Conservation (phyloP, 805 yeast species). For the Myxozyma neotropica region DNA sequence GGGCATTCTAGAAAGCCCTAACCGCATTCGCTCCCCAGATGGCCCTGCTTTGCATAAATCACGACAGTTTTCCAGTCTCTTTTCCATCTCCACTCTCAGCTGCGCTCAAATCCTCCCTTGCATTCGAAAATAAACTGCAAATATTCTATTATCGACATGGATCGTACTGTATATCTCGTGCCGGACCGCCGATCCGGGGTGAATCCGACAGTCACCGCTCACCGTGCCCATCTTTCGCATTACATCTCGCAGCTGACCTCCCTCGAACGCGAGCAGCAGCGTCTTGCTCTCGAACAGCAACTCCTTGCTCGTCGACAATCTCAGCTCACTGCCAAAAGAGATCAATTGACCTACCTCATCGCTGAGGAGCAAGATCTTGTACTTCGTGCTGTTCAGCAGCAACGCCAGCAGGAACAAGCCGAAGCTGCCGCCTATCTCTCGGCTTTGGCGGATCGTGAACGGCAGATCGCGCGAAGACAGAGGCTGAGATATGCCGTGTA, state of each 20-base stretch:
- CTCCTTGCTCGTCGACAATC: slow-evolving; percentile 28
- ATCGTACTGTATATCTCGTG: slow-evolving; percentile 11
- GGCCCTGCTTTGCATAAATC: background rate
- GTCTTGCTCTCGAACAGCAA: slow-evolving; percentile 29
- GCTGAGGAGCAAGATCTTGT: slow-evolving; percentile 38
- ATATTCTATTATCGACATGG: background rate
- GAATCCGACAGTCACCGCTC: slow-evolving; percentile 22
- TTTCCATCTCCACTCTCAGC: background rate
- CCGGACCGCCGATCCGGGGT: slow-evolving; percentile 4
- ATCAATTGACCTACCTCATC: slow-evolving; percentile 35
- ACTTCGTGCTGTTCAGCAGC: slow-evolving; percentile 33
- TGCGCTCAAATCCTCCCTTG: no score
- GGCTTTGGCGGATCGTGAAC: slow-evolving; percentile 29
- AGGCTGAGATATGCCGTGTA: slow-evolving; percentile 29
- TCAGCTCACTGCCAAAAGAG: slow-evolving; percentile 34
- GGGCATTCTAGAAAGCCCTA: slow-evolving; percentile 12
- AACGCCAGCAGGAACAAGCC: slow-evolving; percentile 22
- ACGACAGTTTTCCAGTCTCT: background rate
- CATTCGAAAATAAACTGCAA: no score
- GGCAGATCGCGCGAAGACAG: slow-evolving; percentile 29
- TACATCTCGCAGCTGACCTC: slow-evolving; percentile 35
- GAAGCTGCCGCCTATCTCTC: slow-evolving; percentile 21
- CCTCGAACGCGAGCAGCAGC: slow-evolving; percentile 36
- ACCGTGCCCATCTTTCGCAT: slow-evolving; percentile 34
- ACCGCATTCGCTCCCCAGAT: background rate